Evolutionary conservation across 306 rosid species (phyloP), one percentile per base, ranked within the genome.

Genomic region (Sphenostylis stenocarpa): DNA sequence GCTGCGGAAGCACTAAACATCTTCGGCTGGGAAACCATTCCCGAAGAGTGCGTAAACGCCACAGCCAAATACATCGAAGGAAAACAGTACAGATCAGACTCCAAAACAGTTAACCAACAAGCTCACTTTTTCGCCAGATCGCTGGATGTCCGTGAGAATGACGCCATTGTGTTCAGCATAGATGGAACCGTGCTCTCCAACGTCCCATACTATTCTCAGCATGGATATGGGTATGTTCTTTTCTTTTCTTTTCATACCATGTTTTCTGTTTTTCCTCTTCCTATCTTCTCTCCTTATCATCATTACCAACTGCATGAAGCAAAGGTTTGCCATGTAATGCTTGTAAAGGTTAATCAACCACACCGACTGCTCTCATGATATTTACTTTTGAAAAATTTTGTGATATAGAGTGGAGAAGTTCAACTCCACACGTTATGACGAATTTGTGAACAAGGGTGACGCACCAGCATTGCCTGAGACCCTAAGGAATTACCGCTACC

Each of bases 141-240:
- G 14, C 86, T 81, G 28, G 28, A 71, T 5, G 43, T 87, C 17
- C 3, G 29, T 10, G 77, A 84, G 19, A 70, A 82, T 4, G 31
- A 83, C 34, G n/a, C 80, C 0, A 82, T 85, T 83, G 11, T 90
- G 5, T 88, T 90, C 56, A 91, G 85, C 57, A 8, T 90, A 5
- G 93, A 90, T 66, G 91, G 87, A 49, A 88, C 96, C 1, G 0
- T 78, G 7, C 90, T 90, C 17, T 86, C 96, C 23, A 90, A 88
- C 66, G 81, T 90, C 2, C 93, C 88, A 12, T 88, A 85, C 52
- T 88, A 63, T 75, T 83, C 85, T 4, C 3, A 28, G 0, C 73
- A 87, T 58, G 93, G 88, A 70, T 89, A 84, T 60, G 91, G 93
- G 93, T 78, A 78, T 9, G 4, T 16, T 29, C 7, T 57, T n/a